Conservation (phyloP, 441 rosid species). For the Monsonia emarginata region DNA sequence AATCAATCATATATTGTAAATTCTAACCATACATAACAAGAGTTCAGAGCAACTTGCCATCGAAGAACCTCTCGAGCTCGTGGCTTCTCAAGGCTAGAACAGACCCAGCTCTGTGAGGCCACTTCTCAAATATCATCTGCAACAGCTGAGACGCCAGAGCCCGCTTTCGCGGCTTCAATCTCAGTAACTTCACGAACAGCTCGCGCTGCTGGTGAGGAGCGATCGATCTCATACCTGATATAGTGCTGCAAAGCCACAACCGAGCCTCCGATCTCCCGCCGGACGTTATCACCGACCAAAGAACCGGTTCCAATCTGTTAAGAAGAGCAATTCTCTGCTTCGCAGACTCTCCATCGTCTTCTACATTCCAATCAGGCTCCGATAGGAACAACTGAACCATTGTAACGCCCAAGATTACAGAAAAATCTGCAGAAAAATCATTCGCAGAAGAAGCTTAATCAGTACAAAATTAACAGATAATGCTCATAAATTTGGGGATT, state of each 20-base stretch:
- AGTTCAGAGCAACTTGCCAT: slow-evolving; percentile 32
- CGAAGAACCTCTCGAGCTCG: slow-evolving; percentile 59
- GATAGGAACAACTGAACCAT: slow-evolving; percentile 51
- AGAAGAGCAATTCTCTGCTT: slow-evolving; percentile 35
- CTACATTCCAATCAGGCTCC: slow-evolving; percentile 29
- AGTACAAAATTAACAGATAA: too few species aligned
- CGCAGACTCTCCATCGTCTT: slow-evolving; percentile 20
- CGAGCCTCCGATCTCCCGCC: slow-evolving; percentile 74
- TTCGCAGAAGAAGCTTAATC: too few species aligned
- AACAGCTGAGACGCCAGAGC: slow-evolving; percentile 53
- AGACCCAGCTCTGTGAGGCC: slow-evolving; percentile 40
- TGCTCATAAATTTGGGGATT: too few species aligned
- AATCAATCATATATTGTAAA: neutral
- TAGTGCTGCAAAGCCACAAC: slow-evolving; percentile 59
- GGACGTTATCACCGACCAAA: slow-evolving; percentile 44
- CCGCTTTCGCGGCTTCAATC: slow-evolving; percentile 30
- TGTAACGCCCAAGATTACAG: neutral
- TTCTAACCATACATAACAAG: neutral
- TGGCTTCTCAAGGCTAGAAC: slow-evolving; percentile 51
- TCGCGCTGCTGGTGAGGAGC: slow-evolving; percentile 35
- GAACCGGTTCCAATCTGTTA: slow-evolving; percentile 35
- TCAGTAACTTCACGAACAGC: slow-evolving; percentile 47
- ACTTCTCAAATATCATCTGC: slow-evolving; percentile 48
- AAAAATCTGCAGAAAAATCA: too few species aligned
- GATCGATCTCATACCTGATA: slow-evolving; percentile 32